A percentile compares a stretch with the other conserved stretches of the same genome.
phyloP scores from a whole-genome alignment of 129 eudicot genomes.

The sunflower (Helianthus annuus) region DNA sequence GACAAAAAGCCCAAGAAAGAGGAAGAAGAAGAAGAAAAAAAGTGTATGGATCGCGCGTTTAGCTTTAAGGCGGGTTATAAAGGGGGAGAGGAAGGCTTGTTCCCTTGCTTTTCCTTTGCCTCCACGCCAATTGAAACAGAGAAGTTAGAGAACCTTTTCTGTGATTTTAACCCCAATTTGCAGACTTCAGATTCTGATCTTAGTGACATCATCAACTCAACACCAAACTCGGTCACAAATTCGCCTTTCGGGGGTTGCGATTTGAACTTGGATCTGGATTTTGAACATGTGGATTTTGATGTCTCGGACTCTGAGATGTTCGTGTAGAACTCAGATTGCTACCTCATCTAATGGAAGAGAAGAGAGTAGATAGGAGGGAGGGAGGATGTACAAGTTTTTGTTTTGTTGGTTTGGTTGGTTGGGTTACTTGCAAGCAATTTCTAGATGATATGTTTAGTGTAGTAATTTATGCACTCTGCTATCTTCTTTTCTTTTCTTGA shows the following conservation, averaged over 20 bases:
- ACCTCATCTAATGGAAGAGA: background rate
- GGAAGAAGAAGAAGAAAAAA: conserved; percentile 1
- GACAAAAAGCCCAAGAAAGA: conserved; percentile 27
- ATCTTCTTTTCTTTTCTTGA: conserved; percentile 14
- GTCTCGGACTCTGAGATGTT: conserved; percentile 37
- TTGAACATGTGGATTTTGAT: conserved; percentile 52
- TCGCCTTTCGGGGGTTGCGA: conserved; percentile 38
- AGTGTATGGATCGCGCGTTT: conserved; percentile 16
- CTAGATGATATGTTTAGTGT: conserved; percentile 17
- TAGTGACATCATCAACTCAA: conserved; percentile 43
- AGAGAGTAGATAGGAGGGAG: conserved; percentile 10
- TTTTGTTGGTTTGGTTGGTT: background rate
- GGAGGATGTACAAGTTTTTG: conserved; percentile 20
- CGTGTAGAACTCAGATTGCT: conserved; percentile 9
- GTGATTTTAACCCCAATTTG: conserved; percentile 22
- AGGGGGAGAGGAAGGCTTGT: conserved; percentile 28
- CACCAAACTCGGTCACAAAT: conserved; percentile 49
- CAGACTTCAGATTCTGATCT: conserved; percentile 50
- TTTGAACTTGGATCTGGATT: conserved; percentile 29
- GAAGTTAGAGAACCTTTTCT: conserved; percentile 35
- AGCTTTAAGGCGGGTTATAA: conserved; percentile 28
- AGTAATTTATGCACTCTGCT: conserved; percentile 21
- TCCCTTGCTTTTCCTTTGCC: conserved; percentile 56
- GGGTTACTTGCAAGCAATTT: background rate
- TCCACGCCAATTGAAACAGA: conserved; percentile 47